phyloP scores from a whole-genome alignment of 805 yeast species.

The Trichomonascus vanleenenianus region DNA sequence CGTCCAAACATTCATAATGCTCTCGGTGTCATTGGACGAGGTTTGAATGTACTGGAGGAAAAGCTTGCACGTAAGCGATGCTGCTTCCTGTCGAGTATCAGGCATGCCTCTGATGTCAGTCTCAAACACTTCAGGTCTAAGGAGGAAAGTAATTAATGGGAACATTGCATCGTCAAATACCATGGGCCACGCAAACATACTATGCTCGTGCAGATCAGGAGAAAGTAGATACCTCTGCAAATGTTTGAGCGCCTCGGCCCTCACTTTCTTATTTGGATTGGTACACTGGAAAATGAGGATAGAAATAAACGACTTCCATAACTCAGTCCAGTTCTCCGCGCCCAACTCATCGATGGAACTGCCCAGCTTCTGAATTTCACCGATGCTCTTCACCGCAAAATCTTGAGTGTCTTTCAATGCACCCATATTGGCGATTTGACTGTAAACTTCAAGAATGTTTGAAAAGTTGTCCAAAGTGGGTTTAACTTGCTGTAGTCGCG shows the following conservation, averaged over 20 bases:
- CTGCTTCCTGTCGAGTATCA: conserved; percentile 57
- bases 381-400: conserved; percentile 3
- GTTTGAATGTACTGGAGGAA: conserved; percentile 39
- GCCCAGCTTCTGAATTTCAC: conserved; percentile 27
- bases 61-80: conserved; percentile 61
- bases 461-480: conserved; percentile 22
- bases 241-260: conserved; percentile 54
- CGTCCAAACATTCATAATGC: conserved; percentile 24
- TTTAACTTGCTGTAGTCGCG: conserved; percentile 1
- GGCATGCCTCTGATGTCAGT: conserved; percentile 59
- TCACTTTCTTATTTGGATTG: conserved; percentile 75
- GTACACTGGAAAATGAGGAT: conserved; percentile 85
- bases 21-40: conserved; percentile 16
- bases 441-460: conserved; percentile 17
- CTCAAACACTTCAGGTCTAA: conserved; percentile 53
- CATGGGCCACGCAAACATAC: conserved; percentile 25
- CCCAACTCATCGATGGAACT: no score
- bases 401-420: conserved; percentile 8
- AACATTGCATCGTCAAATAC: conserved; percentile 67
- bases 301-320: conserved; percentile 59
- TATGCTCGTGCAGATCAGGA: conserved; percentile 16
- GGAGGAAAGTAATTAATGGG: conserved; percentile 60
- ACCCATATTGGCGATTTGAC: conserved; percentile 21
- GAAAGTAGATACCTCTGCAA: conserved; percentile 49
- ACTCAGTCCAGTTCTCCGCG: conserved; percentile 15